These are phyloP conservation scores for Chenopodium suecicum DNA, from an alignment of 148 eudicot species.

Conservation along the genomic window DNA sequence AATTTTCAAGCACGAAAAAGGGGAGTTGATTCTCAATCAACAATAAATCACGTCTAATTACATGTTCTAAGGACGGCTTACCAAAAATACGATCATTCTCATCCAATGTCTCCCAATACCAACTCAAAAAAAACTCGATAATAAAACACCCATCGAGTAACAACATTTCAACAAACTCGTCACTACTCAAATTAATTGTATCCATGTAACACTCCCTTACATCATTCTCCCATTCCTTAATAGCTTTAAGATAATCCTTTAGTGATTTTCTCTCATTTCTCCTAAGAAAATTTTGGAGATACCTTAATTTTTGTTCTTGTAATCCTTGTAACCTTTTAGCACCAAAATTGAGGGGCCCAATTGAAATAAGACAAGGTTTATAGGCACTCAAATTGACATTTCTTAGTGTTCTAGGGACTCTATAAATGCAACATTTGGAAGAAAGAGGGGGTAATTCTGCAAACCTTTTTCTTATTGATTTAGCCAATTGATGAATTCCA, in stretches of 20 bases:
- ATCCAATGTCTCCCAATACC: constrained; percentile 29
- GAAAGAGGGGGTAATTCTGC: constrained; percentile 28
- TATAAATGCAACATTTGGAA: constrained; percentile 36
- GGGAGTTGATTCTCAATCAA: constrained; percentile 38
- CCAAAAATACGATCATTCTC: constrained; percentile 36
- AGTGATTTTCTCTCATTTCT: constrained; percentile 30
- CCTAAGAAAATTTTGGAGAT: constrained; percentile 32
- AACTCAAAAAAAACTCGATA: constrained; percentile 37
- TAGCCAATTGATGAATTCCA: constrained; percentile 30
- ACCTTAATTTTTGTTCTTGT: constrained; percentile 35
- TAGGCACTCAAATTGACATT: constrained; percentile 30
- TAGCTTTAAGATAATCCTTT: constrained; percentile 24
- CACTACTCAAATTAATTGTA: constrained; percentile 18
- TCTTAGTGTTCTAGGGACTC: constrained; percentile 31
- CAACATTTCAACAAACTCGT: constrained; percentile 32
- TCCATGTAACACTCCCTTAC: constrained; percentile 34
- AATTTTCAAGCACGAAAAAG: constrained; percentile 25
- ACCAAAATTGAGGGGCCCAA: constrained; percentile 28
- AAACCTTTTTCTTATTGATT: constrained; percentile 30
- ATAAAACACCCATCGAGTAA: constrained; percentile 35
- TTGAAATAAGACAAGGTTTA: constrained; percentile 29
- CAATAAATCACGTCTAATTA: constrained; percentile 29
- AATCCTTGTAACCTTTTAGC: constrained; percentile 19
- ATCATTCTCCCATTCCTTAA: constrained; percentile 30
- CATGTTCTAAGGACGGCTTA: constrained; percentile 36